Base-by-base conservation (phyloP, 768 basidiomycete species). In the Panaeolus cyanescens region DNA sequence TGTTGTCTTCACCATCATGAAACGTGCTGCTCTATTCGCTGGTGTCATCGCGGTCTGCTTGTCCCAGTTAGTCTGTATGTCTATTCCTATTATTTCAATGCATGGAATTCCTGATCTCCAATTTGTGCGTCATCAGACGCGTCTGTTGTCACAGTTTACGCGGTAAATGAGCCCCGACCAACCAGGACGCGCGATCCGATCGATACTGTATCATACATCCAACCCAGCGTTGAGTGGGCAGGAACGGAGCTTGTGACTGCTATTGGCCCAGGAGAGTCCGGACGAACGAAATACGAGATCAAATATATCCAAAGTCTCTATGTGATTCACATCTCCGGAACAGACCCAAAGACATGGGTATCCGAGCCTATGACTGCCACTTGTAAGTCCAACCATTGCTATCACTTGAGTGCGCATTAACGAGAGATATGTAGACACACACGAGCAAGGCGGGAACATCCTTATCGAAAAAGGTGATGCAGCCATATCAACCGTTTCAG, bases 141-240 rank as follows among this genome's bases (percentile, higher is more conserved):
- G 10, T 22, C 45, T 50, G 22, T 28, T 13, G 45, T 50, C 25
- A 50, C 45, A 25, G 45, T 50, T 1, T 50, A 28, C 25, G 45
- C 22, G 10, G 45, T 50, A 28, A 8, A 50, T 1, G 45, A 22
- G 5, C 45, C 45, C 1, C 25, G 1, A 12, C 10, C 12, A 8
- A 12, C 45, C 5, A 22, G 2, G 15, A 28, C 45, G 25, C 45
- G 22, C 3, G 40, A 42, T 42, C 19, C 17, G 20, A 28, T 3
- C 22, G n/a, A 40, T 20, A 40, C 39, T 42, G 8, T 37, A 4
- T 34, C 32, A 57, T 10, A 6, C 17, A 30, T n/a, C 10, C 20
- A 53, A 12, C 53, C 25, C 53, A 61, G 55, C 55, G 39, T 36
- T 42, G 60, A 61, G 6, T 55, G 30, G 65, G 59, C 59, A 5